Percentiles rank a stretch among this genome's conserved stretches.
Evolutionary conservation across 495 filamentous ascomycete species (phyloP).

Genomic region (Penicillium coffeae): DNA sequence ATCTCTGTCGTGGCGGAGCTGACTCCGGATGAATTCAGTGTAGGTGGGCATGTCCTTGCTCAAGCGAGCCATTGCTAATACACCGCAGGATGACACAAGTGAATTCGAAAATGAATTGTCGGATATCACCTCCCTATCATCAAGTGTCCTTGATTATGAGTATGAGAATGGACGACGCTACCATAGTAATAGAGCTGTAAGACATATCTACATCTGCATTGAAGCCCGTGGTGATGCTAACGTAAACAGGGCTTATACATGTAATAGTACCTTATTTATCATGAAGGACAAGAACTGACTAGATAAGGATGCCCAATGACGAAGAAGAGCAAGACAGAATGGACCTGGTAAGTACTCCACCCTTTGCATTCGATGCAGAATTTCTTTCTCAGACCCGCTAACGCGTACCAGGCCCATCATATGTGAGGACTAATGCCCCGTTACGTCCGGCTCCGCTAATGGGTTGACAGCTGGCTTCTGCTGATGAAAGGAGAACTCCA

Average conservation of each 20-base stretch:
- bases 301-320: slow-evolving; percentile 54
- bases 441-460: background rate
- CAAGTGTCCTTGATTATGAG: background rate
- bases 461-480: slow-evolving; percentile 25
- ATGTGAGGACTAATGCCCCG: slow-evolving; percentile 6
- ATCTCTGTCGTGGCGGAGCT: too few relatives aligned
- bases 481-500: slow-evolving; percentile 46
- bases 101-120: background rate
- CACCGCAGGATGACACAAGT: background rate
- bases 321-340: slow-evolving; percentile 61
- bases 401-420: slow-evolving; percentile 7
- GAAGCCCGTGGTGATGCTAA: background rate
- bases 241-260: background rate
- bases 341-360: slow-evolving; percentile 47
- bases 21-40: too few relatives aligned
- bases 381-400: too few relatives aligned
- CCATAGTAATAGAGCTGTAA: background rate
- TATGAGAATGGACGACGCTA: background rate
- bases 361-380: background rate
- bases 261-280: too few relatives aligned
- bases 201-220: background rate
- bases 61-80: too few relatives aligned
- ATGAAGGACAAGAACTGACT: too few relatives aligned
- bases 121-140: background rate
- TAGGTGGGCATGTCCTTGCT: too few relatives aligned